phyloP scores from a whole-genome alignment of 305 asterid genomes.

The Fraxinus latifolia region DNA sequence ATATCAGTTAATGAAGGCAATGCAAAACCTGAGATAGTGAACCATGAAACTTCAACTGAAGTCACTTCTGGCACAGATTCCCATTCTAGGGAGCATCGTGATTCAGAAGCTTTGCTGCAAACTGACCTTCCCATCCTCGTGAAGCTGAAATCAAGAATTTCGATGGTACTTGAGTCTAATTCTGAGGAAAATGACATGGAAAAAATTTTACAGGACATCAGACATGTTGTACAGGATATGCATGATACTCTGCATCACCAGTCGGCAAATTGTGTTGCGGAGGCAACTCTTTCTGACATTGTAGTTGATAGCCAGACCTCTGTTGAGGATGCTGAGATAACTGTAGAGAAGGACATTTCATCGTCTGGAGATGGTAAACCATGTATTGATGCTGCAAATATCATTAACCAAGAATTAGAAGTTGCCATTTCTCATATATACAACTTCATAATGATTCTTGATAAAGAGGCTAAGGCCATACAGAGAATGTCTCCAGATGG shows the following conservation, averaged over 20 bases:
- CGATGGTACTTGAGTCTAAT: slow-evolving; percentile 52
- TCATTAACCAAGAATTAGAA: slow-evolving; percentile 39
- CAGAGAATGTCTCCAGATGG: slow-evolving; percentile 46
- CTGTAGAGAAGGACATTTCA: slow-evolving; percentile 29
- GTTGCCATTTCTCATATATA: slow-evolving; percentile 52
- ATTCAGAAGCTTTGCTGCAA: slow-evolving; percentile 27
- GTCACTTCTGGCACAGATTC: slow-evolving; percentile 25
- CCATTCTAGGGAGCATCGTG: slow-evolving; percentile 27
- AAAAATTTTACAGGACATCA: slow-evolving; percentile 50
- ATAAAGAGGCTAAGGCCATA: slow-evolving; percentile 53
- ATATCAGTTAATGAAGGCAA: slow-evolving; percentile 31
- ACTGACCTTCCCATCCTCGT: slow-evolving; percentile 38
- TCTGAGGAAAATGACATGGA: slow-evolving; percentile 52
- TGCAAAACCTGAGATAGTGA: slow-evolving; percentile 34
- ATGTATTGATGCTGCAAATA: slow-evolving; percentile 19
- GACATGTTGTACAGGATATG: slow-evolving; percentile 54
- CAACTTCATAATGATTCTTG: slow-evolving; percentile 55
- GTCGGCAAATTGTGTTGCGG: slow-evolving; percentile 31
- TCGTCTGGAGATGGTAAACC: slow-evolving; percentile 31
- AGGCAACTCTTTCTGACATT: slow-evolving; percentile 31
- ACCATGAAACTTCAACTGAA: slow-evolving; percentile 32
- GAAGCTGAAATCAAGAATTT: slow-evolving; percentile 60
- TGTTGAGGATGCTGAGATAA: slow-evolving; percentile 29
- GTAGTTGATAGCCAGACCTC: slow-evolving; percentile 25
- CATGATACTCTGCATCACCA: slow-evolving; percentile 33